A percentile compares a stretch with the other conserved stretches of the same genome.
Evolutionary conservation across 805 yeast species (phyloP).

Genomic region (Zygosaccharomyces gambellarensis): DNA sequence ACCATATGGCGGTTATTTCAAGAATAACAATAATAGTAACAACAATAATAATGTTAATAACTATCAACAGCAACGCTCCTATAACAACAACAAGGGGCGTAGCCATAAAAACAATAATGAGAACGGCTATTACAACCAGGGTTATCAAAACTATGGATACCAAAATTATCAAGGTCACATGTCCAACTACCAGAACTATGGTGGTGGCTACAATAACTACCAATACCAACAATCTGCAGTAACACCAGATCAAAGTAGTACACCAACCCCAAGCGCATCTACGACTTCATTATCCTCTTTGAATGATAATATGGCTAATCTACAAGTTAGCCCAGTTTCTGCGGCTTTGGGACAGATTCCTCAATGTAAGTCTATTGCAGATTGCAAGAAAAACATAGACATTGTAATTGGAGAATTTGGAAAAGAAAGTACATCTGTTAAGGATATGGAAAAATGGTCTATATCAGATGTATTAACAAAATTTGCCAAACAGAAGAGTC

Average conservation of each 20-base stretch:
- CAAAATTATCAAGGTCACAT: slow-evolving; percentile 10
- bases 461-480: slow-evolving; percentile 58
- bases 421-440: slow-evolving; percentile 30
- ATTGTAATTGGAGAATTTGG: slow-evolving; percentile 45
- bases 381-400: slow-evolving; percentile 34
- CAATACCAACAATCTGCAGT: slow-evolving; percentile 33
- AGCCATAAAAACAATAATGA: neutral
- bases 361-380: slow-evolving; percentile 34
- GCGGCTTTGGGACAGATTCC: slow-evolving; percentile 41
- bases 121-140: slow-evolving; percentile 12
- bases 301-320: slow-evolving; percentile 61
- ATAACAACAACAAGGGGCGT: slow-evolving; percentile 15
- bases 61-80: slow-evolving; percentile 25
- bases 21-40: slow-evolving; percentile 15
- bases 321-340: slow-evolving; percentile 63
- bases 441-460: slow-evolving; percentile 57
- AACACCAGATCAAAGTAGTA: slow-evolving; percentile 34
- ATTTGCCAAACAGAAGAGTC: slow-evolving; percentile 66
- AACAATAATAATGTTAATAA: slow-evolving; percentile 13
- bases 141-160: slow-evolving; percentile 14
- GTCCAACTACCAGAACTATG: slow-evolving; percentile 15
- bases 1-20: slow-evolving; percentile 34
- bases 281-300: slow-evolving; percentile 71
- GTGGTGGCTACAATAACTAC: slow-evolving; percentile 22
- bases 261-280: slow-evolving; percentile 47